Evolutionary conservation across 495 filamentous ascomycete species (phyloP), one percentile per base, ranked within the genome.

Genomic region (Usnea hakonensis): DNA sequence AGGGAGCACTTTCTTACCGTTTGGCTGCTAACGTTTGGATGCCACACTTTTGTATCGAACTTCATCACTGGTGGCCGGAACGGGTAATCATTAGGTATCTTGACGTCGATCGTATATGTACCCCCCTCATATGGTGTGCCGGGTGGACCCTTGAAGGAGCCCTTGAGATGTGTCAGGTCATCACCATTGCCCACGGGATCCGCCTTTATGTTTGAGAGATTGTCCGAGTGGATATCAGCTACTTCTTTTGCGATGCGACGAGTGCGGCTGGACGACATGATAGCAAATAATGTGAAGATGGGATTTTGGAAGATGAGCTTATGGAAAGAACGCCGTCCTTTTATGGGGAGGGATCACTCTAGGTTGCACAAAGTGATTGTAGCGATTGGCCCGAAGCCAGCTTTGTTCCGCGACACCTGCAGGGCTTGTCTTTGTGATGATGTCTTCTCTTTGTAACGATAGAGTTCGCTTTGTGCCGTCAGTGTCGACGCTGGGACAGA

Each of bases 31-130:
- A 98, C 84, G 74, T 98, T 98, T 38, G 94, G 94, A 75, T 98
- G 94, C 95, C 95, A 98, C 62, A 98, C 87, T 74, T 88, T 95
- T 68, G 95, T 98, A 66, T 88, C 83, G 65, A 98, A 97, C 71
- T 85, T 89, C 90, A 97, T 97, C 38, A 85, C 73, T 13, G 95
- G 94, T 16, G 94, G 92, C 48, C 88, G 85, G 76, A 98, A 98
- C 1, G 94, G 94, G 70, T 98, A 98, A 60, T 93, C 91, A 50
- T 78, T 81, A 2, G 92, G 91, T 52, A 98, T 91, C 67, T 79
- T 80, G 70, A 98, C 91, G 70, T 96, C 90, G 62, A 98, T 84
- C 30, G 79, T 73, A 71, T 85, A 98, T 33, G 78, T 86, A 32
- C 92, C 94, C 36, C 90, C 92, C 70, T 94, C 91, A 71, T 98